Base-by-base conservation (phyloP, 441 rosid species). In the Lepidium campestre region DNA sequence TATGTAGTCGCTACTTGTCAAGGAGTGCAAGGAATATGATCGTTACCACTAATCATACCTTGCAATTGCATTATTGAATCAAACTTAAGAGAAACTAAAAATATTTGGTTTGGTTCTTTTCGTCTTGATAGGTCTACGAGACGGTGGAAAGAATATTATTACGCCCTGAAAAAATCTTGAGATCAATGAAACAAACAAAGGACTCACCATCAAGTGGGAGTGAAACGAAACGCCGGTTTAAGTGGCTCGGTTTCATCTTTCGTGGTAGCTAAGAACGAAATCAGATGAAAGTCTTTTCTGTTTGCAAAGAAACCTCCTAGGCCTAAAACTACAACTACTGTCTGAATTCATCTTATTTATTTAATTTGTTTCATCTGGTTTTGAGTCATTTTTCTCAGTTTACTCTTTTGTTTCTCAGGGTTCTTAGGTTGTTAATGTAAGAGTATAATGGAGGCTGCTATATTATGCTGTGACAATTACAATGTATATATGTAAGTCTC, bases 1-100 rank as follows among this genome's bases (percentile, higher is more conserved):
- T 91, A 79, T 29, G 73, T 86, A 48, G 66, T 85, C 22, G 75
- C 84, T 44, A 75, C 75, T 74, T 94, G 89, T 80, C 97, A 86
- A 73, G 86, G 84, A 68, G 70, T n/a, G n/a, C n/a, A n/a, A n/a
- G n/a, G n/a, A n/a, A n/a, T n/a, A n/a, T n/a, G n/a, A n/a, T n/a
- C 7, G 3, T 18, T 19, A 7, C 18, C 50, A 27, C 58, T 48
- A 10, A 58, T 70, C 70, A 55, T 14, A 27, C 57, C 54, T 54
- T 22, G 10, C 7, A 13, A 55, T 9, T 35, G 44, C 54, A 39
- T 37, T 42, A 40, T 10, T 57, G 13, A 69, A 61, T 2, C 20
- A 22, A 60, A 40, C n/a, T n/a, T n/a, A n/a, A 61, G 47, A 55
- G 64, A 50, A 10, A 47, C 20, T 37, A 71, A 63, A 27, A 20